Evolutionary conservation across 1,284 basidiomycete species (phyloP).

Genomic region (Ceratobasidium sp.): DNA sequence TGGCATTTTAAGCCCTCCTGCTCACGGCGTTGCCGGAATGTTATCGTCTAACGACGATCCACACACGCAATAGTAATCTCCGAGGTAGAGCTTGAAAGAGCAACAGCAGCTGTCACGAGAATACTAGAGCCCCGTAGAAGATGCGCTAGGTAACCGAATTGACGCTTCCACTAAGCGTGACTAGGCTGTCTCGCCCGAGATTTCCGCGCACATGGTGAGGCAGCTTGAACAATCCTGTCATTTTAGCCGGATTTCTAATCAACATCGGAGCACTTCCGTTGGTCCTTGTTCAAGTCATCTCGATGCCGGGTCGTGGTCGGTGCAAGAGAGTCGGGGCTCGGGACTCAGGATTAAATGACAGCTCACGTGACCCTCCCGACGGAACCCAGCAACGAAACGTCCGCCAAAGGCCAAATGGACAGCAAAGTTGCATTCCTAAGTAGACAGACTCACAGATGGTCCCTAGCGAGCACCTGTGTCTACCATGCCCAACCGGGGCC

Average conservation of each 20-base stretch:
- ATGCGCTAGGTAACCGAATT: slow-evolving; percentile 36
- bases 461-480: slow-evolving; percentile 51
- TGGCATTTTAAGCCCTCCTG: slow-evolving; percentile 9
- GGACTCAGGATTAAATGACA: not conserved
- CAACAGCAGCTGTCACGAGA: slow-evolving; percentile 20
- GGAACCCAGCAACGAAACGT: not conserved
- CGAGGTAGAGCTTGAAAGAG: slow-evolving; percentile 19
- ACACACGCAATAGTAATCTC: slow-evolving; percentile 31
- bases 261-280: not conserved
- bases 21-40: slow-evolving; percentile 14
- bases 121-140: slow-evolving; percentile 14
- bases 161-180: slow-evolving; percentile 38
- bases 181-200: slow-evolving; percentile 36
- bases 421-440: not conserved
- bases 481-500: slow-evolving; percentile 85
- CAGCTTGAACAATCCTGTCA: not conserved
- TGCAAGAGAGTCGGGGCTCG: slow-evolving; percentile 3
- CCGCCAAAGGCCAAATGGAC: slow-evolving; percentile 4
- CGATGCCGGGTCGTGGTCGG: no score
- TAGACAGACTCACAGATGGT: slow-evolving; percentile 7
- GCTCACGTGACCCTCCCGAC: not conserved
- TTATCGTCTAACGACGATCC: slow-evolving; percentile 27
- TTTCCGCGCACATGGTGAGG: slow-evolving; percentile 25
- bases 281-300: not conserved
- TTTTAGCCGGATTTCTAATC: not conserved